These are phyloP conservation scores for Rhynchospora pubera DNA, from an alignment of 176 grass and related monocot genomes.

Conservation along the genomic window DNA sequence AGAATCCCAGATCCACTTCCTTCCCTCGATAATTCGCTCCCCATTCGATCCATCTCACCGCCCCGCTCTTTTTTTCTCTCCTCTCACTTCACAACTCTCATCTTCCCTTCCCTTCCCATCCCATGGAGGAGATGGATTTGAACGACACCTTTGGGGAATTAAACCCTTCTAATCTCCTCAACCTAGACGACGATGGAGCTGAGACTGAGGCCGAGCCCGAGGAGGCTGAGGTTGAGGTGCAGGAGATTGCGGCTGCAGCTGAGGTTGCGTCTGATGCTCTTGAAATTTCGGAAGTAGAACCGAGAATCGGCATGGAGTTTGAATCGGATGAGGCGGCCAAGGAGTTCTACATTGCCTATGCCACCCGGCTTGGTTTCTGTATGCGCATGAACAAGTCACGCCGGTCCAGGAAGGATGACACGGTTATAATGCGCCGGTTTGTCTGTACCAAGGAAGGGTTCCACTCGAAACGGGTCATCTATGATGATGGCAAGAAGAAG, in stretches of 20 bases:
- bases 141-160: constrained; percentile 24
- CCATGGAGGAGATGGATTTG: constrained; percentile 23
- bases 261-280: not conserved
- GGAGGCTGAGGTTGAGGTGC: constrained; percentile 3
- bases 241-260: not conserved
- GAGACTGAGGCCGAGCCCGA: not conserved
- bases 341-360: constrained; percentile 52
- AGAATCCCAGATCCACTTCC: not conserved
- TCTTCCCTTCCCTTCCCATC: not conserved
- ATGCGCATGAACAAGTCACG: constrained; percentile 61
- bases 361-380: constrained; percentile 28
- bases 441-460: constrained; percentile 57
- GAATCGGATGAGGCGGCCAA: constrained; percentile 40
- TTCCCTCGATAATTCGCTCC: not conserved
- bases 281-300: constrained; percentile 16
- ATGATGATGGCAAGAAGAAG: constrained; percentile 42
- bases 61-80: not conserved
- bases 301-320: constrained; percentile 47
- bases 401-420: constrained; percentile 48
- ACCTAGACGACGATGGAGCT: constrained; percentile 2
- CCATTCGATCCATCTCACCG: constrained; percentile 5
- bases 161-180: constrained; percentile 19
- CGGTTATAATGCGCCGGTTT: constrained; percentile 57
- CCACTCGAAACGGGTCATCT: constrained; percentile 30
- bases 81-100: not conserved